Conservation (phyloP, 371 early-diverging fungal genomes). For the Mucor piriformis region DNA sequence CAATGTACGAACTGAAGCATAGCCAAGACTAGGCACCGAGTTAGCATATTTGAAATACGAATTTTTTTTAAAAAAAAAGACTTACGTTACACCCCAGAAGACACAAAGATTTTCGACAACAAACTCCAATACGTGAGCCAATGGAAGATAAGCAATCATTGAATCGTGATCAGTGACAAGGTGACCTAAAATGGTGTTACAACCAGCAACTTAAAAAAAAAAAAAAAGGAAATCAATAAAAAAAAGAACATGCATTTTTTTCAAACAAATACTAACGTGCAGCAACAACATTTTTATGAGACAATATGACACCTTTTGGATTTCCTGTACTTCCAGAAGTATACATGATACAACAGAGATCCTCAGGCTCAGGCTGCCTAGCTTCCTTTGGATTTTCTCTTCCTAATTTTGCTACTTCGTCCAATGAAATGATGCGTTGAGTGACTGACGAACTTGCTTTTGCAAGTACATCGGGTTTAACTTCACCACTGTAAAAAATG, state of each 20-base stretch:
- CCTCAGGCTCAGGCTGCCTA: conserved; percentile 70
- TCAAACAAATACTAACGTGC: conserved; percentile 47
- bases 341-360: conserved; percentile 93
- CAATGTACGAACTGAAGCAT: conserved; percentile 85
- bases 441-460: conserved; percentile 29
- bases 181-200: conserved; percentile 52
- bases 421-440: conserved; percentile 36
- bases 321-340: conserved; percentile 94
- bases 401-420: conserved; percentile 69
- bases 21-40: conserved; percentile 68
- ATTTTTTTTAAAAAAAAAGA: neutral
- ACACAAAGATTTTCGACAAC: conserved; percentile 78
- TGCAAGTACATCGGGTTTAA: conserved; percentile 50
- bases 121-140: conserved; percentile 93
- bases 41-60: neutral
- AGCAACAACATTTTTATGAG: conserved; percentile 86
- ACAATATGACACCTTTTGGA: conserved; percentile 89
- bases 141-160: conserved; percentile 91
- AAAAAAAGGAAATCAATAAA: conserved; percentile 4
- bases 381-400: conserved; percentile 63
- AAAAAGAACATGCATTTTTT: conserved; percentile 5
- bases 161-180: conserved; percentile 55
- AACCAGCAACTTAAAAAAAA: conserved; percentile 59
- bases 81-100: conserved; percentile 67
- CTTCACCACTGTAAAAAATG: conserved; percentile 81